Evolutionary conservation across 2,329 filamentous ascomycete genomes (phyloP), one percentile per base, ranked within the genome.

Genomic region (Nemania sp.): DNA sequence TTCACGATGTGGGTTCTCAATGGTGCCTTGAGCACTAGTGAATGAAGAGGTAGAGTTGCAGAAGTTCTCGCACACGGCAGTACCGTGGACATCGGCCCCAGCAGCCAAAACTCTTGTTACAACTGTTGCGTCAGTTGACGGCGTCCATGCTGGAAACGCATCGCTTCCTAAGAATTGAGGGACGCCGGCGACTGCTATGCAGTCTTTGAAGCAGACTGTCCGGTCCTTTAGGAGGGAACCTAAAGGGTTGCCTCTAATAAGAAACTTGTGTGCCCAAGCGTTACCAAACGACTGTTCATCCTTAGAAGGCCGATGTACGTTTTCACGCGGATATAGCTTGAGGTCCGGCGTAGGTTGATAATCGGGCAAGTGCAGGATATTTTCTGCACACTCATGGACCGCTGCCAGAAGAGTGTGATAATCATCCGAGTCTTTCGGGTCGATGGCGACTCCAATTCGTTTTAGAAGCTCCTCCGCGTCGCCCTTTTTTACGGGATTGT

Each of bases 121-220:
- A 20, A 85, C 77, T 0, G 81, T 81, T 1, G 84, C 84, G 66
- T 86, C 84, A 27, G 80, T 80, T 26, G 86, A 79, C 0, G 86
- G 84, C 0, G 80, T 84, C 85, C 86, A 88, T 0, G 60, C 79
- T 1, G 74, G 80, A 66, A 82, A 84, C 15, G 82, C 82, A 68
- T 87, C 83, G 49, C 82, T 87, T 0, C 86, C 85, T 49, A 83
- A 82, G 62, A 87, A 81, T 60, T 86, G 84, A 0, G 86, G 85
- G 1, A 88, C 83, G 0, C 82, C 83, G 1, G 85, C 85, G 0
- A 88, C 85, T 3, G 84, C 82, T 43, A 88, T 83, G 32, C 85
- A 86, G 69, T 88, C 86, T 72, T 88, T 88, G 15, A 88, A 68
- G 65, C 83, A 85, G 2, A 87, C 72, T 0, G 80, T 83, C 57